These are phyloP conservation scores for Fraxinus dipetala DNA, from an alignment of 305 asterid species.

Conservation along the genomic window DNA sequence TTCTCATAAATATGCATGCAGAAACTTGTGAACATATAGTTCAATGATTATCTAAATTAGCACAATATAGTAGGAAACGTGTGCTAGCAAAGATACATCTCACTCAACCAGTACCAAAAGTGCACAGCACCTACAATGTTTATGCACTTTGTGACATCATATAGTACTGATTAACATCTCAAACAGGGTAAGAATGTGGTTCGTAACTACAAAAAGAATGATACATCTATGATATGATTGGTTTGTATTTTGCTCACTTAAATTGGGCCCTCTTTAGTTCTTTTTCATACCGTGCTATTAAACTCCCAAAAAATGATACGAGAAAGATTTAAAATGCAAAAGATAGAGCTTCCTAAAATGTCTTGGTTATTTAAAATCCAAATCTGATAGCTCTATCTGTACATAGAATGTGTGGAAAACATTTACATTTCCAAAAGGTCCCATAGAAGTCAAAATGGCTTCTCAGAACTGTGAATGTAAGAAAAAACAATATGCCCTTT, in stretches of 20 bases:
- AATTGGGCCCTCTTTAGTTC: background rate
- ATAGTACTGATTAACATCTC: background rate
- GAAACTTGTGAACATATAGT: background rate
- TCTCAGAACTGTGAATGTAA: background rate
- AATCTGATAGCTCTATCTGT: background rate
- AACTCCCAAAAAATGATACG: background rate
- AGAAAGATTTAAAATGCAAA: background rate
- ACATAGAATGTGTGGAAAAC: background rate
- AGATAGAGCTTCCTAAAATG: background rate
- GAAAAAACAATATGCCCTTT: background rate
- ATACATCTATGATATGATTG: background rate
- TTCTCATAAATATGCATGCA: background rate
- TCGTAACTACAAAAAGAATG: background rate
- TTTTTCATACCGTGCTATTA: background rate
- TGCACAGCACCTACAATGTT: background rate
- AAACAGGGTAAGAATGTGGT: background rate
- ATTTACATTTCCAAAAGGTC: background rate
- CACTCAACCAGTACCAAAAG: background rate
- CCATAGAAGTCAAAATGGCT: background rate
- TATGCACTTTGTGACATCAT: background rate
- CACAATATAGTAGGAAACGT: background rate
- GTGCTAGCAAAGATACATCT: background rate
- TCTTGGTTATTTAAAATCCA: background rate
- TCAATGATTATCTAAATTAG: background rate
- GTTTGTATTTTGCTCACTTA: background rate